These are phyloP conservation scores for Mortierella sp. DNA, from an alignment of 371 early-diverging fungal species.

Conservation along the genomic window DNA sequence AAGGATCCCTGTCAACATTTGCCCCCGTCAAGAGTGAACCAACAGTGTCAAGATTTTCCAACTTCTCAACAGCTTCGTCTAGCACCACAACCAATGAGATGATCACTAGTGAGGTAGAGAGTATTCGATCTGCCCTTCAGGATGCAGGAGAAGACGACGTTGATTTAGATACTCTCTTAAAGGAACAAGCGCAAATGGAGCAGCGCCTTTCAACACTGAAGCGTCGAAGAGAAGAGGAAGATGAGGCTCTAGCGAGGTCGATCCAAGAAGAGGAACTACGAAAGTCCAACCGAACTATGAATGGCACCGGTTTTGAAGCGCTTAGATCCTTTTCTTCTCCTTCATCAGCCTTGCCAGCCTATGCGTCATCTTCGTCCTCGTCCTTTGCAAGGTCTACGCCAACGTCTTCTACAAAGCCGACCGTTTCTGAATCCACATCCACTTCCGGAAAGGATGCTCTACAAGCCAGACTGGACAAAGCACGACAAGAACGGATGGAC, in stretches of 20 bases:
- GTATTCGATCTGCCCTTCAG: slow-evolving; percentile 20
- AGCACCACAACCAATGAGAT: background rate
- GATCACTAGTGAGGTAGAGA: slow-evolving; percentile 13
- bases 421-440: background rate
- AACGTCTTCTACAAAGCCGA: background rate
- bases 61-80: too few relatives aligned
- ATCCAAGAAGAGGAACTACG: slow-evolving; percentile 38
- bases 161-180: slow-evolving; percentile 35
- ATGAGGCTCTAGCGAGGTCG: slow-evolving; percentile 35
- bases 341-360: background rate
- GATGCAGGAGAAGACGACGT: slow-evolving; percentile 33
- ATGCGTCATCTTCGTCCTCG: background rate
- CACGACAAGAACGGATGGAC: slow-evolving; percentile 44
- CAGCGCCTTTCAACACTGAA: slow-evolving; percentile 31
- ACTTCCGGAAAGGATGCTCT: background rate
- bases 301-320: background rate
- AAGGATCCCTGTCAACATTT: background rate
- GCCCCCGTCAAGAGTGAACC: background rate
- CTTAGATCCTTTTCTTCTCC: background rate
- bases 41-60: too few relatives aligned
- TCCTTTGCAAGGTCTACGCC: slow-evolving; percentile 1
- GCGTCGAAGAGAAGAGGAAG: slow-evolving; percentile 46
- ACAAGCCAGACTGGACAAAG: slow-evolving; percentile 29
- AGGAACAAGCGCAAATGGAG: slow-evolving; percentile 38
- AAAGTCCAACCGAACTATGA: background rate